Base-by-base conservation (phyloP, 768 basidiomycete genomes). In the Kwoniella sp. region DNA sequence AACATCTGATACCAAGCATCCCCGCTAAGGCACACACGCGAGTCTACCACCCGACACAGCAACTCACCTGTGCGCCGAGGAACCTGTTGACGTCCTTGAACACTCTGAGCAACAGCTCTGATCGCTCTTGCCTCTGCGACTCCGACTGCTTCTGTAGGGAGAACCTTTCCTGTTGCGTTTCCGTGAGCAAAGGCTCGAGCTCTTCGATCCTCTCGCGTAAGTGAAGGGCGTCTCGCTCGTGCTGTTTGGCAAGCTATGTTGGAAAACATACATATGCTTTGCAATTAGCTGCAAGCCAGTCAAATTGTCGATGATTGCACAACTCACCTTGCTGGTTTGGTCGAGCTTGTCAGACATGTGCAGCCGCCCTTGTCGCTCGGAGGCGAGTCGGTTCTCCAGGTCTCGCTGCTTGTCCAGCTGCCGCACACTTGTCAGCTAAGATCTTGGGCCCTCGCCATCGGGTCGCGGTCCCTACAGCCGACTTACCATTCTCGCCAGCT, bases 21-120 rank as follows among this genome's bases (percentile, higher is more conserved):
- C 41, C 11, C 22, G 26, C 15, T n/a, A n/a, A n/a, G n/a, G n/a
- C n/a, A n/a, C n/a, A n/a, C n/a, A n/a, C n/a, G n/a, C n/a, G n/a
- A n/a, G n/a, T n/a, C n/a, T n/a, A n/a, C n/a, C n/a, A n/a, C n/a
- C n/a, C n/a, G n/a, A n/a, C n/a, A n/a, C n/a, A 26, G 20, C 2
- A 2, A 73, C 78, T 58, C 57, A 79, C 78, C 25, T 80, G 74
- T 15, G 73, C 70, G 7, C 93, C 93, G 20, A 94, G 84, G 70
- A 96, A 92, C 83, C 90, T 91, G 73, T 96, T 94, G 85, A 95
- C 86, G 76, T 94, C 93, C 81, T 96, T 93, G 79, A 92, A 96
- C 28, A 96, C 91, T 8, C 92, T 92, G 72, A 96, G 83, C 58
- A 97, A 82, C 30, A 97, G 84, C 26, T 92, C 93, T 78, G 93